phyloP scores from a whole-genome alignment of 164 flowering plant genomes.

The Houttuynia cordata region DNA sequence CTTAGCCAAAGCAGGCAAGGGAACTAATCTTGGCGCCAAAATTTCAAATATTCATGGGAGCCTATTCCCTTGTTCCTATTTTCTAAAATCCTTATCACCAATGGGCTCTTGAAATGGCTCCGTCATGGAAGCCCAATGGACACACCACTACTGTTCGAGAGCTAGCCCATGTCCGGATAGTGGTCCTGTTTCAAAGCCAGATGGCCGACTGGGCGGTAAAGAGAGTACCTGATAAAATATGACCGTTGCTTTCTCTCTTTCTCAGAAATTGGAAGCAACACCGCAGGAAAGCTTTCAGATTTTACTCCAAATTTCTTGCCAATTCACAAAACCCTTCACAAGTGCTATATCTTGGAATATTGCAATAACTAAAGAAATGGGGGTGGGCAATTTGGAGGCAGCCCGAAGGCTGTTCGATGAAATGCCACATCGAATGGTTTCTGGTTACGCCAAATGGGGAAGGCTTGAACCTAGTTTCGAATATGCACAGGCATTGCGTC shows the following conservation, averaged over 20 bases:
- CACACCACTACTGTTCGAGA: no score
- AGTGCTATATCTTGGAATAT: conserved; percentile 27
- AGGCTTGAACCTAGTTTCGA: conserved; percentile 19
- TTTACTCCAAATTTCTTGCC: conserved; percentile 5
- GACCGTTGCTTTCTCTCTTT: conserved; percentile 3
- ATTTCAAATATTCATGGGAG: no score
- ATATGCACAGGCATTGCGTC: conserved; percentile 27
- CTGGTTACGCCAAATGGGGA: conserved; percentile 42
- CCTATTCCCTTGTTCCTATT: no score
- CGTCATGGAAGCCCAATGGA: no score
- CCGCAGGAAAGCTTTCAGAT: conserved; percentile 14
- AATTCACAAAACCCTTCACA: neutral
- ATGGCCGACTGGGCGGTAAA: no score
- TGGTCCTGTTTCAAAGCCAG: no score
- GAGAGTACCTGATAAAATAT: neutral
- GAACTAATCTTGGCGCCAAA: no score
- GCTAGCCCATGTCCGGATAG: no score
- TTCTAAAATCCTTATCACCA: no score
- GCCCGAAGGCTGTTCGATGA: conserved; percentile 49
- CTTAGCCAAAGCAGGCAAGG: no score
- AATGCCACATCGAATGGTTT: conserved; percentile 47
- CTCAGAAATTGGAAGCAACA: conserved; percentile 17
- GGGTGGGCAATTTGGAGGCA: conserved; percentile 21
- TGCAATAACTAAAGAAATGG: conserved; percentile 10
- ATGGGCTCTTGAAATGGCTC: no score